phyloP scores from a whole-genome alignment of 202 grass and related monocot genomes.

The Elaeis oleifera region DNA sequence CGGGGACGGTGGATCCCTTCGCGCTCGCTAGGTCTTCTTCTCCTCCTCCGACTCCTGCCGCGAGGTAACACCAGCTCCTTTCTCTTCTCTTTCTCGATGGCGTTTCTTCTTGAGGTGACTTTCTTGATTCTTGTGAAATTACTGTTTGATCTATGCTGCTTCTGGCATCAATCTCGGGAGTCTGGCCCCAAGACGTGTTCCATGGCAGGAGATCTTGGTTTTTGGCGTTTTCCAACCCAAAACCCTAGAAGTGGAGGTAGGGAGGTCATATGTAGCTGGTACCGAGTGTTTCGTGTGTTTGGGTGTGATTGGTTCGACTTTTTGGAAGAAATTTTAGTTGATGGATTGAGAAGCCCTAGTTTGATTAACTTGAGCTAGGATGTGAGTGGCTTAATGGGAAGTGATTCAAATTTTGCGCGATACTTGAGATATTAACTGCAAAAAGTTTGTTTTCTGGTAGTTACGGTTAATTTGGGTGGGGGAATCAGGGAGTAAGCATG shows the following conservation, averaged over 20 bases:
- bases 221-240: background rate
- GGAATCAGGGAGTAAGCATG: too few species aligned
- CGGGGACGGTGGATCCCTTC: constrained; percentile 45
- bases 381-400: too few species aligned
- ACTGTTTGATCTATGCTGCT: background rate
- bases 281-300: background rate
- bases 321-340: too few species aligned
- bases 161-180: background rate
- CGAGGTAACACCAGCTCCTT: constrained; percentile 35
- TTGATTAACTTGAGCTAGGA: too few species aligned
- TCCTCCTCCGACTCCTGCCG: constrained; percentile 63
- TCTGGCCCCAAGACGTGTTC: background rate
- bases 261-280: background rate
- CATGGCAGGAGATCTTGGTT: background rate
- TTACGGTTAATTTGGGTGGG: too few species aligned
- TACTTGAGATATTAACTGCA: too few species aligned
- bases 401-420: too few species aligned
- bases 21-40: constrained; percentile 50
- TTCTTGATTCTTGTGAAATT: constrained; percentile 25
- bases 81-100: background rate
- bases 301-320: background rate
- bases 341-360: too few species aligned
- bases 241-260: constrained; percentile 10
- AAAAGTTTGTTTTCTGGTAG: too few species aligned
- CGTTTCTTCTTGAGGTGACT: background rate